Conservation (phyloP, 176 grass and related monocot species). For the Triticum turgidum region DNA sequence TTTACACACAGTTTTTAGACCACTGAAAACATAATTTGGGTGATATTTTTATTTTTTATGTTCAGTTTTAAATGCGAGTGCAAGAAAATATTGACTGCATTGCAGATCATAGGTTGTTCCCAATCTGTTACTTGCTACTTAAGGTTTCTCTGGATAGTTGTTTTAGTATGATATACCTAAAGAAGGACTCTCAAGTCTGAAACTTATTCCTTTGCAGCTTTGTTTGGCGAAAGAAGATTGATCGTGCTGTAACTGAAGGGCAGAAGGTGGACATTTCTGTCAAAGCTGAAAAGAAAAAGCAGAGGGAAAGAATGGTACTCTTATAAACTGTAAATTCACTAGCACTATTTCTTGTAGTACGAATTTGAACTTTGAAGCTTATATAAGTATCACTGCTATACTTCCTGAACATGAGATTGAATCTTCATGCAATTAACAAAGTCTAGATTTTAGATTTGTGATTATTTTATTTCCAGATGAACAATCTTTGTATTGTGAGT, state of each 20-base stretch:
- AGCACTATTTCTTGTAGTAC: background rate
- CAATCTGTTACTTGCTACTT: background rate
- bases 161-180: constrained; percentile 4
- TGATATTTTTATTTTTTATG: background rate
- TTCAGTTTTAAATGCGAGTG: background rate
- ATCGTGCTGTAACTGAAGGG: constrained; percentile 80
- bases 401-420: background rate
- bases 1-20: background rate
- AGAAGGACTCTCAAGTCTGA: constrained; percentile 20
- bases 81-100: constrained; percentile 14
- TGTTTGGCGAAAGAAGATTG: constrained; percentile 99
- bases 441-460: background rate
- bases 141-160: background rate
- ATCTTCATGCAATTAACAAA: background rate
- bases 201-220: constrained; percentile 49
- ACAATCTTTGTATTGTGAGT: background rate
- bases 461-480: background rate
- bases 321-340: constrained; percentile 14
- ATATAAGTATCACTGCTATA: background rate
- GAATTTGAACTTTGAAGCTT: constrained; percentile 1
- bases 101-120: constrained; percentile 4
- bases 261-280: constrained; percentile 78
- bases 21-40: background rate
- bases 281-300: constrained; percentile 86
- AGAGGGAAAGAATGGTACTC: constrained; percentile 89